Conservation (phyloP, 176 grass and related monocot genomes). For the Phoenix roebelenii region DNA sequence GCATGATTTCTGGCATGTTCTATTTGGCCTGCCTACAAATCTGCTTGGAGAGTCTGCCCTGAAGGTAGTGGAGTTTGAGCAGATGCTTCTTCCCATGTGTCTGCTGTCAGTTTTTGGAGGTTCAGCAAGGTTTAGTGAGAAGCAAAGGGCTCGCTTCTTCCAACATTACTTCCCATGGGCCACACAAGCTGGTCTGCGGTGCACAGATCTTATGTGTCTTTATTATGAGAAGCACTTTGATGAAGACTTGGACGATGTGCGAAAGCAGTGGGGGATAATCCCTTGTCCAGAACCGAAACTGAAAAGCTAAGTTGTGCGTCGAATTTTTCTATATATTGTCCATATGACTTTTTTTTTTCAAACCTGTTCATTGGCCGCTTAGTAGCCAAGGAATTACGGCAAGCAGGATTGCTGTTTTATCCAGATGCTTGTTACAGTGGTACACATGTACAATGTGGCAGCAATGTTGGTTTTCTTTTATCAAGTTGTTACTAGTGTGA, state of each 20-base stretch:
- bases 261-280: constrained; percentile 68
- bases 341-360: too few species aligned
- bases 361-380: too few species aligned
- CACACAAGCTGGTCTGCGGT: constrained; percentile 42
- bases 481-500: too few species aligned
- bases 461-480: too few species aligned
- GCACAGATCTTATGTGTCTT: constrained; percentile 70
- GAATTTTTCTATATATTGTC: too few species aligned
- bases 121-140: constrained; percentile 67
- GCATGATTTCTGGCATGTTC: constrained; percentile 90
- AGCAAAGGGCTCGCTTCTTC: constrained; percentile 63
- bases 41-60: constrained; percentile 84
- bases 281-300: constrained; percentile 35
- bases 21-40: constrained; percentile 82
- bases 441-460: too few species aligned
- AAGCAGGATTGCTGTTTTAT: too few species aligned
- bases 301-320: neutral
- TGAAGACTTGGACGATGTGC: constrained; percentile 62
- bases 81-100: constrained; percentile 98
- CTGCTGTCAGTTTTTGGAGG: constrained; percentile 67
- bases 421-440: too few species aligned
- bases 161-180: constrained; percentile 83
- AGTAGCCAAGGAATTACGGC: too few species aligned
- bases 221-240: constrained; percentile 96
- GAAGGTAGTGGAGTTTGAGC: constrained; percentile 95